Base-by-base conservation (phyloP, 1,139 yeast genomes). In the Yamadazyma jaroonii region DNA sequence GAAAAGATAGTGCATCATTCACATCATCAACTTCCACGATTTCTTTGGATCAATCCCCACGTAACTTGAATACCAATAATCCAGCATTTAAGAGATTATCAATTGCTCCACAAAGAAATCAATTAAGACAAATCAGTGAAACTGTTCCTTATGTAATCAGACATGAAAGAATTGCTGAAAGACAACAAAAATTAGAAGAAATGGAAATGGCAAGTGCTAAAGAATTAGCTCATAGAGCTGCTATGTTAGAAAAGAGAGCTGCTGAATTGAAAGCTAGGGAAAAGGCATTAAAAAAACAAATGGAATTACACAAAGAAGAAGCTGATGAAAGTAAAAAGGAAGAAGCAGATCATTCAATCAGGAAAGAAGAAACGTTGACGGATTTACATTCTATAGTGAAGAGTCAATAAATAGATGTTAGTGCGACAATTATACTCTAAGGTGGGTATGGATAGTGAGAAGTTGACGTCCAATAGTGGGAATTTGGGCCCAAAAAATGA, bases 91-190 rank as follows among this genome's bases (percentile, higher is more conserved):
- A 77, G 58, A 67, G 79, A 45, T 65, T 77, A 46, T 79, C 83
- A 32, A 72, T 66, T 57, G 77, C 64, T 11, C 82, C 81, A 6
- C 84, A 83, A 51, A 74, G 86, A 45, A 73, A 72, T 49, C 86
- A 83, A 59, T 67, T 84, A 48, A 74, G 94, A 56, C 84, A 81
- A 56, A 79, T 84, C 39, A 81, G 89, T 26, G 92, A 84, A 54
- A 84, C 92, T 2, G 87, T 84, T 23, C 94, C 94, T 25, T 84
- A 84, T 49, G 84, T 84, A 26, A 66, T 84, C 46, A 76, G 86
- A 55, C 92, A 84, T 56, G 92, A 84, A 57, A 73, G 85, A 44
- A 74, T 84, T 39, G 64, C 81, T 48, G 84, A 84, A 41, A 81
- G 86, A 58, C 90, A 84, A 54, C 86, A 81, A 42, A 84, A 82